These are phyloP conservation scores for Dryadomyces quercivorus DNA, from an alignment of 2,329 filamentous ascomycete species.

Conservation along the genomic window DNA sequence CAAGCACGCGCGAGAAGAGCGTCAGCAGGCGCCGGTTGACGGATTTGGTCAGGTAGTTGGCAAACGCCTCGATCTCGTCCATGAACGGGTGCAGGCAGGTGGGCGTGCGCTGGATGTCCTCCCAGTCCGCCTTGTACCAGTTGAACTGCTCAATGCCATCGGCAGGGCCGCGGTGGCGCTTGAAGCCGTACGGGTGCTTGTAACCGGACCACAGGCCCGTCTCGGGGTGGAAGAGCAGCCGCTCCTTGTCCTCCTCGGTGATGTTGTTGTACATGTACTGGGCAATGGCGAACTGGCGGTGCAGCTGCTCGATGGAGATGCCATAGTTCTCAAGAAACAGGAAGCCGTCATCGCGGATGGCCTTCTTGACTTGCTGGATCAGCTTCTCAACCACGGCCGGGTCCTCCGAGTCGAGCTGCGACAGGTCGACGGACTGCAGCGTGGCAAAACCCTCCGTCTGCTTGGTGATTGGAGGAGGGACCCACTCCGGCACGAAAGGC, in stretches of 20 bases:
- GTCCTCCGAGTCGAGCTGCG: constrained; percentile 28
- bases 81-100: constrained; percentile 34
- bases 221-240: constrained; percentile 33
- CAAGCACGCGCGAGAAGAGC: constrained; percentile 29
- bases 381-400: constrained; percentile 28
- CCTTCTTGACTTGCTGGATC: constrained; percentile 27
- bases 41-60: constrained; percentile 33
- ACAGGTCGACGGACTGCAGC: constrained; percentile 29
- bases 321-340: constrained; percentile 38
- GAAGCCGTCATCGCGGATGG: constrained; percentile 31
- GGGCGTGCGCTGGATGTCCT: constrained; percentile 28
- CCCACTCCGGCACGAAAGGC: constrained; percentile 28
- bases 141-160: constrained; percentile 44
- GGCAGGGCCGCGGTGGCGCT: constrained; percentile 27
- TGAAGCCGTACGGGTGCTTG: constrained; percentile 34
- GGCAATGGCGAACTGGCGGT: constrained; percentile 36
- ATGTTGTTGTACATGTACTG: constrained; percentile 38
- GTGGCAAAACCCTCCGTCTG: constrained; percentile 29
- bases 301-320: constrained; percentile 31
- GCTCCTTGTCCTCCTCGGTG: constrained; percentile 33
- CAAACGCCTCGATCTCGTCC: constrained; percentile 33
- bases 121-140: constrained; percentile 35
- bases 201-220: constrained; percentile 37
- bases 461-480: constrained; percentile 12
- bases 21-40: constrained; percentile 30